These are phyloP conservation scores for Candida boleticola DNA, from an alignment of 805 yeast genomes.

Conservation along the genomic window DNA sequence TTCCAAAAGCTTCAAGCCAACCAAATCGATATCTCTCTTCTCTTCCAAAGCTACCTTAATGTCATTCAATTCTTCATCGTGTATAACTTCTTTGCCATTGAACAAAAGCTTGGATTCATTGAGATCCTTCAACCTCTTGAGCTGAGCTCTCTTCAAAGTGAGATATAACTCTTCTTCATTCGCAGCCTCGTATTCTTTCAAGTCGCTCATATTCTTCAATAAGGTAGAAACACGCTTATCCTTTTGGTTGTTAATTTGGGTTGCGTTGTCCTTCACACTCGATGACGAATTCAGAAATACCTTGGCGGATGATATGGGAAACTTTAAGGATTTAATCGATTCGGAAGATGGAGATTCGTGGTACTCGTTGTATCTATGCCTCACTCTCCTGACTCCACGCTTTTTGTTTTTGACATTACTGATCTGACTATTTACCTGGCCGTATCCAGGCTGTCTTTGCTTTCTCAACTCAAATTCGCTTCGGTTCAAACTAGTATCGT, in stretches of 20 bases:
- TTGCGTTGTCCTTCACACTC: slow-evolving; percentile 11
- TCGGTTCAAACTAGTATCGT: slow-evolving; percentile 6
- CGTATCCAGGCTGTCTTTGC: not conserved
- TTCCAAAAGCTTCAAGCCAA: slow-evolving; percentile 28
- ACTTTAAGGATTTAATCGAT: not conserved
- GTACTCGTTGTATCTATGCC: not conserved
- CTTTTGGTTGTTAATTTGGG: slow-evolving; percentile 15
- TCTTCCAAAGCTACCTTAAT: slow-evolving; percentile 17
- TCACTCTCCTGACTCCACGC: not conserved
- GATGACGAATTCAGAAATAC: slow-evolving; percentile 1
- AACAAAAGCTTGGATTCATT: slow-evolving; percentile 24
- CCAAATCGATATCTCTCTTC: slow-evolving; percentile 31
- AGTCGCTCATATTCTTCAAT: slow-evolving; percentile 11
- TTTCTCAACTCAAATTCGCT: slow-evolving; percentile 1
- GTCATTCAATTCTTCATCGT: slow-evolving; percentile 28
- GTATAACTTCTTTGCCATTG: slow-evolving; percentile 12
- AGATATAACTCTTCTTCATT: slow-evolving; percentile 20
- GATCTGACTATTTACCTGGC: slow-evolving; percentile 1
- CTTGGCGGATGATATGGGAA: slow-evolving; percentile 4
- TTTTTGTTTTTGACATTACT: slow-evolving; percentile 6
- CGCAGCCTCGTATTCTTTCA: slow-evolving; percentile 16
- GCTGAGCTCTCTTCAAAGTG: slow-evolving; percentile 20
- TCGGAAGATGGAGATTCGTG: not conserved
- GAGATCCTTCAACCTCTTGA: slow-evolving; percentile 23
- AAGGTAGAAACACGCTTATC: slow-evolving; percentile 25